phyloP scores from a whole-genome alignment of 192 early-diverging fungal species.

The Entrophospora sp. region DNA sequence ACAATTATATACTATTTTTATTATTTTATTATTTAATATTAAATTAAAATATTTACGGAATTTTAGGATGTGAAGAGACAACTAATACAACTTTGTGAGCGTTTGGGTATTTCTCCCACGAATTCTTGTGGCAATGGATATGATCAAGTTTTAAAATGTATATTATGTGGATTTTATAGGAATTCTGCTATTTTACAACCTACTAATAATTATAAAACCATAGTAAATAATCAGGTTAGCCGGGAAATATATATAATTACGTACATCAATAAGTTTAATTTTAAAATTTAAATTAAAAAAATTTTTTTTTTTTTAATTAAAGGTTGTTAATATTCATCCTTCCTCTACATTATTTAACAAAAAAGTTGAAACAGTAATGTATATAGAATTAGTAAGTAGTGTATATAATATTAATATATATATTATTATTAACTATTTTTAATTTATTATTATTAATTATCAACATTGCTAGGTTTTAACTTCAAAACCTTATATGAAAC shows the following conservation, averaged over 20 bases:
- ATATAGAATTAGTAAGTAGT: slow-evolving; percentile 69
- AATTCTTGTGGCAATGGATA: slow-evolving; percentile 62
- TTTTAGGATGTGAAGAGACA: slow-evolving; percentile 78
- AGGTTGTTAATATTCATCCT: slow-evolving; percentile 83
- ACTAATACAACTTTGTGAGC: slow-evolving; percentile 66
- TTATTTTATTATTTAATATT: not conserved
- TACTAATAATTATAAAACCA: slow-evolving; percentile 75
- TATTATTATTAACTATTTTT: not conserved
- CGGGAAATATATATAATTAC: not conserved
- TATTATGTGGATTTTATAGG: slow-evolving; percentile 82
- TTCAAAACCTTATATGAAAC: slow-evolving; percentile 78
- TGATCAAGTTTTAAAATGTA: slow-evolving; percentile 73
- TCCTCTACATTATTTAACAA: slow-evolving; percentile 76
- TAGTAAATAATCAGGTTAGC: slow-evolving; percentile 37
- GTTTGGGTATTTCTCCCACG: slow-evolving; percentile 54
- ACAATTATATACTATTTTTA: not conserved
- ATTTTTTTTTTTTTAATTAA: slow-evolving; percentile 40
- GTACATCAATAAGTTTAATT: not conserved
- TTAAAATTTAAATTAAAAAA: not conserved
- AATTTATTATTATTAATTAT: not conserved
- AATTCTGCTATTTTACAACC: slow-evolving; percentile 83
- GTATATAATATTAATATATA: not conserved
- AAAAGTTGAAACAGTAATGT: slow-evolving; percentile 72
- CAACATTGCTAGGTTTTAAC: slow-evolving; percentile 56
- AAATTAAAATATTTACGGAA: not conserved